These are phyloP conservation scores for Parasarocladium wereldwijsianum DNA, from an alignment of 2,329 filamentous ascomycete species.

Conservation along the genomic window DNA sequence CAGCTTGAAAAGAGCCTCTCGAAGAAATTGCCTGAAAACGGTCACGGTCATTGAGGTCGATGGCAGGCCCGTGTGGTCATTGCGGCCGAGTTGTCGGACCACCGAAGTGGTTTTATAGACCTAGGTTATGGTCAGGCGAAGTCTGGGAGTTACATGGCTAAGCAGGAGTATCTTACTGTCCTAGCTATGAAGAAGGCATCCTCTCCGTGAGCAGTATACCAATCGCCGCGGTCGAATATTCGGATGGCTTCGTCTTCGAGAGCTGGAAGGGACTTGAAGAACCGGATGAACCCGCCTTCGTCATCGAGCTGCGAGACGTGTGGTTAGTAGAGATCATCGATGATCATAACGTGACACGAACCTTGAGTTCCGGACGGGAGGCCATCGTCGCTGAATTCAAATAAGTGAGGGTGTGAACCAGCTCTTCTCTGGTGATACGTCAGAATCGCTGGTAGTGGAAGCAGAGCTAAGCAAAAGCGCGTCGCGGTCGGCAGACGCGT, in stretches of 20 bases:
- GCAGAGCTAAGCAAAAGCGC: no score
- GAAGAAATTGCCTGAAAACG: slow-evolving; percentile 87
- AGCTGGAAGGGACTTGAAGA: slow-evolving; percentile 73
- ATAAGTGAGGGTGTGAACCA: no score
- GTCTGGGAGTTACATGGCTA: neutral
- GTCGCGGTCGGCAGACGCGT: no score
- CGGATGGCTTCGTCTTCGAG: slow-evolving; percentile 64
- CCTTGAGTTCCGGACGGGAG: slow-evolving; percentile 59
- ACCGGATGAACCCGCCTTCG: slow-evolving; percentile 91
- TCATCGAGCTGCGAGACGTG: slow-evolving; percentile 76
- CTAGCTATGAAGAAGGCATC: slow-evolving; percentile 74
- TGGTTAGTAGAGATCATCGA: slow-evolving; percentile 7
- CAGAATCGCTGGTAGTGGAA: no score
- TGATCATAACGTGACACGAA: slow-evolving; percentile 14
- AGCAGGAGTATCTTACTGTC: slow-evolving; percentile 35
- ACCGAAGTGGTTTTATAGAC: slow-evolving; percentile 98
- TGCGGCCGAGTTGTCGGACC: slow-evolving; percentile 73
- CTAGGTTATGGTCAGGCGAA: slow-evolving; percentile 20
- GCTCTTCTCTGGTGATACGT: no score
- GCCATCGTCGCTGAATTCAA: no score
- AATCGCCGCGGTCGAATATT: slow-evolving; percentile 88
- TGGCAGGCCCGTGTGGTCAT: slow-evolving; percentile 67
- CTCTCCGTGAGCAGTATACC: slow-evolving; percentile 84
- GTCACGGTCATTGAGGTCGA: slow-evolving; percentile 94
- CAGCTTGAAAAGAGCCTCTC: slow-evolving; percentile 83